Percentiles rank a stretch among this genome's conserved stretches.
Evolutionary conservation across 768 basidiomycete species (phyloP).

Genomic region (Russula sp.): DNA sequence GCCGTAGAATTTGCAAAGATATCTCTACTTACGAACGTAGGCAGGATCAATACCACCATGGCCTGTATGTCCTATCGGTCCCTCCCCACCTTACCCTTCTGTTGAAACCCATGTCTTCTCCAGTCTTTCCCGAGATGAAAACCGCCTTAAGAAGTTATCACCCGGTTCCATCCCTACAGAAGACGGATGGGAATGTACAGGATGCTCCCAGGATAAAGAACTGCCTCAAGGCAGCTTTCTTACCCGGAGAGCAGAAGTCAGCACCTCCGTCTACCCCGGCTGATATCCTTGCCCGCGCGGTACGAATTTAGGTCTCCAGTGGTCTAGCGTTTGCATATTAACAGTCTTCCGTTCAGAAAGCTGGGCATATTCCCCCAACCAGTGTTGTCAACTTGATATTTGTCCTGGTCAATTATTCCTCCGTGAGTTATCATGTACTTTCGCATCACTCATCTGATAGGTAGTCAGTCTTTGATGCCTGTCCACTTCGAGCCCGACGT

Average conservation of each 20-base stretch:
- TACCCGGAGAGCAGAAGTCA: conserved; percentile 59
- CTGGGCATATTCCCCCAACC: conserved; percentile 65
- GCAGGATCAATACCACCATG: conserved; percentile 89
- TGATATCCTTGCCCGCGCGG: conserved; percentile 62
- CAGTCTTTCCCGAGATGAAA: conserved; percentile 92
- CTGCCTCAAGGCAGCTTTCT: conserved; percentile 72
- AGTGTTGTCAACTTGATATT: conserved; percentile 84
- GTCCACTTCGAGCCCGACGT: conserved; percentile 68
- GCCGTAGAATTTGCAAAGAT: conserved; percentile 77
- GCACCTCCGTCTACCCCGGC: conserved; percentile 66
- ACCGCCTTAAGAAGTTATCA: conserved; percentile 86
- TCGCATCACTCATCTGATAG: neutral
- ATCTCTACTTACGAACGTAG: conserved; percentile 80
- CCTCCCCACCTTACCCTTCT: conserved; percentile 5
- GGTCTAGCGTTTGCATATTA: conserved; percentile 7
- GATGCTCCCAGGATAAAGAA: conserved; percentile 92
- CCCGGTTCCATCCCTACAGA: conserved; percentile 83
- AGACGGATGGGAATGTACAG: conserved; percentile 81
- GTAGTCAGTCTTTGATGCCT: conserved; percentile 31
- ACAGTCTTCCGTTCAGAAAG: conserved; percentile 34
- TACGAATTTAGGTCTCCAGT: conserved; percentile 32
- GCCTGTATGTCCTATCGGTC: conserved; percentile 48
- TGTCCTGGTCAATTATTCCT: conserved; percentile 69
- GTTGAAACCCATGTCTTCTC: conserved; percentile 10
- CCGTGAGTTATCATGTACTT: conserved; percentile 39